Conservation (phyloP, 2,329 filamentous ascomycete genomes). For the Zymoseptoria tritici region DNA sequence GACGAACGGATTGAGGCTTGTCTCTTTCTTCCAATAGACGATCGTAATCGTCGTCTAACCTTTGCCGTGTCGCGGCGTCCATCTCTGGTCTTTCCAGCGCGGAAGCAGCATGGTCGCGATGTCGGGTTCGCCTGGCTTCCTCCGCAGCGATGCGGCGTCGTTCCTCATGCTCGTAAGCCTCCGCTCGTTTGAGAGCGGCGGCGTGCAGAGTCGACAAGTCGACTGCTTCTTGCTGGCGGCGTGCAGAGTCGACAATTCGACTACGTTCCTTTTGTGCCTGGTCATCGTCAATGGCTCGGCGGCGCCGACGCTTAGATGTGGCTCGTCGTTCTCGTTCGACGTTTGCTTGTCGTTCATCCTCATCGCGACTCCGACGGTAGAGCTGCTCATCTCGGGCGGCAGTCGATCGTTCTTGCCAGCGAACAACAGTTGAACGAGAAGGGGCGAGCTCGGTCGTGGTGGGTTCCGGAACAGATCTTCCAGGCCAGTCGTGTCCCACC, state of each 20-base stretch:
- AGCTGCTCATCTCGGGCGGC: too few relatives aligned
- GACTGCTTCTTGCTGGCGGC: constrained; percentile 5
- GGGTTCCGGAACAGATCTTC: too few relatives aligned
- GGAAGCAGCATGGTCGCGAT: constrained; percentile 4
- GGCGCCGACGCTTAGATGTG: neutral
- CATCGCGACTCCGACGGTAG: neutral
- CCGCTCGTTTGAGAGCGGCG: neutral
- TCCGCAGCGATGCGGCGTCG: constrained; percentile 2
- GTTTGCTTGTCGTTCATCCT: neutral
- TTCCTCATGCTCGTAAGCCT: constrained; percentile 2
- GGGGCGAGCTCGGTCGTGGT: too few relatives aligned
- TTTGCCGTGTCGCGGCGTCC: constrained; percentile 3
- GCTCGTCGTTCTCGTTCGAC: neutral
- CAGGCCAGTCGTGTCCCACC: too few relatives aligned
- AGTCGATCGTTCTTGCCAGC: too few relatives aligned
- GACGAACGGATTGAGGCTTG: neutral
- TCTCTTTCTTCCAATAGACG: constrained; percentile 1
- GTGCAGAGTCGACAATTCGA: constrained; percentile 6
- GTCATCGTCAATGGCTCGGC: constrained; percentile 2
- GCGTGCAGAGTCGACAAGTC: too few relatives aligned
- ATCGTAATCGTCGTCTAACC: constrained; percentile 1
- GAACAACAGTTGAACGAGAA: too few relatives aligned
- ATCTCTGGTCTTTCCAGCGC: constrained; percentile 1
- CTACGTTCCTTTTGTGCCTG: constrained; percentile 11
- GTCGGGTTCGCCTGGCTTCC: neutral